Base-by-base conservation (phyloP, 345 rosid genomes). In the Pelargonium nanum region DNA sequence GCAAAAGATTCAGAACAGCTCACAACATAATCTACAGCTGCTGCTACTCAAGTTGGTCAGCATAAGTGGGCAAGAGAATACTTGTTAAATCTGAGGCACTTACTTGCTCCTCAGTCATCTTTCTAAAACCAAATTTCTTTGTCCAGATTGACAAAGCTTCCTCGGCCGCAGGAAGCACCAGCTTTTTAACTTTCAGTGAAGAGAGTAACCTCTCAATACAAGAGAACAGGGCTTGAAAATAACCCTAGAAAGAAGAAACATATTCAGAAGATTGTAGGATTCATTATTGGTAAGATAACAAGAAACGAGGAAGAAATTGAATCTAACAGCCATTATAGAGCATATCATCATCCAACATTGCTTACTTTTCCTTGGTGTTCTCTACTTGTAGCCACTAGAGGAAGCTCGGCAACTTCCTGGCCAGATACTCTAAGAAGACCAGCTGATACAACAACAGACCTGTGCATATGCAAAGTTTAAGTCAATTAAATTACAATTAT, bases 331-430 rank as follows among this genome's bases (percentile, higher is more conserved):
- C 10, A 30, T 30, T 30, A n/a, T n/a, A n/a, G n/a, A n/a, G n/a
- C 40, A 6, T 12, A 30, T 12, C 40, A 6, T 30, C 9, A 30
- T 12, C 40, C 40, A 12, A 12, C 40, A 3, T 30, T 3, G 64
- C 77, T 80, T 76, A 94, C 99, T 75, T 84, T 84, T 74, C 99
- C 99, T 68, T 88, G 97, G 74, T 84, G 83, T 68, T 84, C 89
- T 78, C 89, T 67, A 64, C 82, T 75, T 10, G 99, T 94, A 22
- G 99, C 99, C 24, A 94, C 97, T 50, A 93, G 79, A 66, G 99
- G 99, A 64, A 93, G 97, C 76, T 93, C 99, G n/a, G 97, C 99
- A 74, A 87, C 90, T 70, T 86, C 87, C 77, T 68, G 81, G 52
- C 95, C 97, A 64, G 89, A 86, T 48, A 89, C 75, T 75, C 99